Evolutionary conservation across 202 grass and related monocot genomes (phyloP).

Genomic region (Panicum hallii): DNA sequence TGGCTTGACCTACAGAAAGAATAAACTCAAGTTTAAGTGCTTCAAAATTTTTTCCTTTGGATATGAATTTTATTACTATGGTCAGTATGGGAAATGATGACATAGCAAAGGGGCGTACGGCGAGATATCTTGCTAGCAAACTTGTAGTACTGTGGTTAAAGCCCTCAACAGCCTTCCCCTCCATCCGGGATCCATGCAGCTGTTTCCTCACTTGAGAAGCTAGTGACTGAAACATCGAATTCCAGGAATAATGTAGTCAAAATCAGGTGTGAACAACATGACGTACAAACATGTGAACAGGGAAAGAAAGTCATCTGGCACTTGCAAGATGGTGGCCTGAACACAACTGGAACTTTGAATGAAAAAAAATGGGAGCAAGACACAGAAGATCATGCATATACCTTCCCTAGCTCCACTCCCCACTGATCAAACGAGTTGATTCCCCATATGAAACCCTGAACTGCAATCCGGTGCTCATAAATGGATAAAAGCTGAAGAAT

Average conservation of each 20-base stretch:
- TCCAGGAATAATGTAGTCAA: conserved; percentile 15
- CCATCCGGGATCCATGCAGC: conserved; percentile 72
- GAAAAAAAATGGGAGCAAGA: conserved; percentile 25
- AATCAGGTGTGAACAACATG: background rate
- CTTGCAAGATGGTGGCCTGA: background rate
- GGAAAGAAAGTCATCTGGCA: background rate
- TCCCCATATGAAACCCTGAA: conserved; percentile 98
- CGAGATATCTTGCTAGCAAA: conserved; percentile 78
- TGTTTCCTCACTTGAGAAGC: conserved; percentile 95
- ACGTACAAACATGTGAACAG: background rate
- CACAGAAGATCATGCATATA: conserved; percentile 44
- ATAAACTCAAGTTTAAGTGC: background rate
- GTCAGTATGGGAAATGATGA: background rate
- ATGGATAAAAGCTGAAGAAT: conserved; percentile 84
- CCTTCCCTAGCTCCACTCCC: conserved; percentile 99
- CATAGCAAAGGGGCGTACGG: conserved; percentile 49
- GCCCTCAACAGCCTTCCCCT: conserved; percentile 67
- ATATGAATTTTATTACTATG: background rate
- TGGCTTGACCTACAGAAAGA: conserved; percentile 59
- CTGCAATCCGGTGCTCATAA: conserved; percentile 91
- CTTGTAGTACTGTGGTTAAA: conserved; percentile 85
- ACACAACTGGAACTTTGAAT: background rate
- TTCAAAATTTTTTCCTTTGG: background rate
- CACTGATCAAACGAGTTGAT: conserved; percentile 99
- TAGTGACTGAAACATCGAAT: conserved; percentile 70